A percentile compares a stretch with the other conserved stretches of the same genome.
Conservation (phyloP, 2,329 filamentous ascomycete genomes). For the Cercospora sp. region DNA sequence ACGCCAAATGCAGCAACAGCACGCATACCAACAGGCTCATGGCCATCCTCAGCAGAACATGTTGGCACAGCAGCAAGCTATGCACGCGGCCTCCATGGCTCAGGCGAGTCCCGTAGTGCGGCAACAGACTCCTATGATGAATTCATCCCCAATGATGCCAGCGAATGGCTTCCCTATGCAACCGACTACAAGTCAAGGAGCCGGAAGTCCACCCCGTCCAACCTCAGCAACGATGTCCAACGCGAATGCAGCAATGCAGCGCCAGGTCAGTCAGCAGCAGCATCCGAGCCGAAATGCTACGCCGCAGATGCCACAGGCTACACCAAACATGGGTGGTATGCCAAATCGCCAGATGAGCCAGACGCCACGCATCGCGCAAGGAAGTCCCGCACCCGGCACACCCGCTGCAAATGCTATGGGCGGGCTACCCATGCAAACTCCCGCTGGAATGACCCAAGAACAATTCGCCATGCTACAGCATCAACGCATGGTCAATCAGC, state of each 20-base stretch:
- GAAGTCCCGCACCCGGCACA: constrained; percentile 37
- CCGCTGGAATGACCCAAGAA: constrained; percentile 34
- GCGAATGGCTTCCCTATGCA: constrained; percentile 52
- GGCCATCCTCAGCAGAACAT: constrained; percentile 44
- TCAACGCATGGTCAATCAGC: constrained; percentile 37
- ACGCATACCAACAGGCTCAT: constrained; percentile 34
- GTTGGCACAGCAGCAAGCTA: constrained; percentile 19
- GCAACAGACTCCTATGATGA: constrained; percentile 49
- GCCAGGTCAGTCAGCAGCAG: constrained; percentile 43
- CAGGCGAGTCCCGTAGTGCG: constrained; percentile 64
- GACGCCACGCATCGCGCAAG: constrained; percentile 40
- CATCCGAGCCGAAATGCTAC: constrained; percentile 39
- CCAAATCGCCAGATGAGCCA: constrained; percentile 40
- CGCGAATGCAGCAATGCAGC: constrained; percentile 37
- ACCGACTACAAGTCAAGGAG: constrained; percentile 66
- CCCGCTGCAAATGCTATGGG: constrained; percentile 28
- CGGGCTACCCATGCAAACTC: constrained; percentile 35
- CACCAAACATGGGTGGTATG: constrained; percentile 39
- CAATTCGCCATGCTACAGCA: constrained; percentile 37
- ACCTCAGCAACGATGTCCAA: constrained; percentile 60
- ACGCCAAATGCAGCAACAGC: constrained; percentile 28
- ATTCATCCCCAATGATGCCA: constrained; percentile 46
- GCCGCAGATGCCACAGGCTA: constrained; percentile 42
- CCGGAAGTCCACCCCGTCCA: constrained; percentile 63
- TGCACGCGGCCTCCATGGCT: constrained; percentile 49